phyloP scores from a whole-genome alignment of 1,139 yeast species.

The Geotrichum bryndzae region DNA sequence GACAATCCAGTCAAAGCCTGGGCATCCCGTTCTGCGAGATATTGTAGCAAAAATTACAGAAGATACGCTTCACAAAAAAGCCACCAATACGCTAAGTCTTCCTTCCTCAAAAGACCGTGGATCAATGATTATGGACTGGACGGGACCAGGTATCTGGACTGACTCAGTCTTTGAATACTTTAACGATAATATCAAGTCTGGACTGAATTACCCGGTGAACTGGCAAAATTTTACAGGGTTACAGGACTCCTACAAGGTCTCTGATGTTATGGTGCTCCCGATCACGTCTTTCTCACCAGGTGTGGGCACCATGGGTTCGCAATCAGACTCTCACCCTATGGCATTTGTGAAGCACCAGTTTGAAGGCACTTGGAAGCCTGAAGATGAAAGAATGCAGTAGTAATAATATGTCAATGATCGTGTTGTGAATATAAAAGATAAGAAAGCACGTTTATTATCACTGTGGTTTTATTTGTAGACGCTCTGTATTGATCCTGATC shows the following conservation, averaged over 20 bases:
- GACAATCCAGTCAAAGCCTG: conserved; percentile 75
- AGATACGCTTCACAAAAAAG: conserved; percentile 48
- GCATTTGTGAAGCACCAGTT: conserved; percentile 81
- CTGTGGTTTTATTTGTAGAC: neutral
- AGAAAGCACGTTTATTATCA: neutral
- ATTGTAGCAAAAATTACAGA: conserved; percentile 76
- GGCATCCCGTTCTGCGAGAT: conserved; percentile 86
- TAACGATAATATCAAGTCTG: conserved; percentile 50
- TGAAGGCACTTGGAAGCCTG: conserved; percentile 65
- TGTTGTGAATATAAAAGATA: neutral
- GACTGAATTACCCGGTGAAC: conserved; percentile 38
- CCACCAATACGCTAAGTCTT: conserved; percentile 43
- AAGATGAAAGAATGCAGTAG: conserved; percentile 23
- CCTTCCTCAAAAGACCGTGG: conserved; percentile 38
- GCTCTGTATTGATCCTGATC: neutral
- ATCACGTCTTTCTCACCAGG: conserved; percentile 78
- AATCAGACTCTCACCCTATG: conserved; percentile 55
- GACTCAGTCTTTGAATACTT: conserved; percentile 74
- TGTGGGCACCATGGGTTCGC: conserved; percentile 71
- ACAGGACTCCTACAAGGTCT: conserved; percentile 54
- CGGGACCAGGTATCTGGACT: conserved; percentile 94
- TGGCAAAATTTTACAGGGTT: conserved; percentile 65
- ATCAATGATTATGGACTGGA: conserved; percentile 89
- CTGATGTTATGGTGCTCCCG: conserved; percentile 81
- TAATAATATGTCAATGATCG: neutral